Percentiles rank a stretch among this genome's conserved stretches.
These are phyloP conservation scores for Trichoderma asperelloides DNA, from an alignment of 495 filamentous ascomycete species.

Conservation along the genomic window DNA sequence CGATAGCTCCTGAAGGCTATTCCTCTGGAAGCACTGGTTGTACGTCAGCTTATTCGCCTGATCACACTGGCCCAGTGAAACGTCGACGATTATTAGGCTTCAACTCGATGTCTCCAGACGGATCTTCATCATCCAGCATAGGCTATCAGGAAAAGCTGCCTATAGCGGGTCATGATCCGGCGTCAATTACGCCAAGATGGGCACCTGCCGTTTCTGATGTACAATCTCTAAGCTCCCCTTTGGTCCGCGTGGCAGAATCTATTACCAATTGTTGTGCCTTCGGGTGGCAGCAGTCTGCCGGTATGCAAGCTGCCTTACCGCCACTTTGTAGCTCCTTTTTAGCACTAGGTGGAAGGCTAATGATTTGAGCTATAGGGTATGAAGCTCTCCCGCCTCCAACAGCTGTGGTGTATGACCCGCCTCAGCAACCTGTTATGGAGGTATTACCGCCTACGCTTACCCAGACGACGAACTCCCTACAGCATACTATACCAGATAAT, in stretches of 20 bases:
- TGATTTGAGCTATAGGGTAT: not conserved
- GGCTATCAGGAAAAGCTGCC: not conserved
- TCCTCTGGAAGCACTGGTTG: not conserved
- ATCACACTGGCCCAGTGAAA: not conserved
- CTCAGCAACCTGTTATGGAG: not conserved
- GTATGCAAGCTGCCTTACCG: not conserved
- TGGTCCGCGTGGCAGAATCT: not conserved
- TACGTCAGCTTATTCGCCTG: not conserved
- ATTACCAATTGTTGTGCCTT: not conserved
- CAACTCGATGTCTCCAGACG: not conserved
- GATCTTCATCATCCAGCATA: not conserved
- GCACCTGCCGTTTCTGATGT: not conserved
- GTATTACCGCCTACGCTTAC: not conserved
- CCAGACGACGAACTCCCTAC: not conserved
- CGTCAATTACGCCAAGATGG: not conserved
- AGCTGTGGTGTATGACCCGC: not conserved
- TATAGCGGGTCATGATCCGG: not conserved
- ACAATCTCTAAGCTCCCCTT: not conserved
- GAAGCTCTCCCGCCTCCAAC: not conserved
- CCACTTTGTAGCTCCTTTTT: not conserved
- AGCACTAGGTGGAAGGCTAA: not conserved
- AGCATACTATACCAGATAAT: not conserved
- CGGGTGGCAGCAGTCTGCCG: not conserved
- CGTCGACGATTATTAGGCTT: not conserved
- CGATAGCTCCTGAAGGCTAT: not conserved